Evolutionary conservation across 768 basidiomycete species (phyloP).

Genomic region (Agaricus sinodeliciosus): DNA sequence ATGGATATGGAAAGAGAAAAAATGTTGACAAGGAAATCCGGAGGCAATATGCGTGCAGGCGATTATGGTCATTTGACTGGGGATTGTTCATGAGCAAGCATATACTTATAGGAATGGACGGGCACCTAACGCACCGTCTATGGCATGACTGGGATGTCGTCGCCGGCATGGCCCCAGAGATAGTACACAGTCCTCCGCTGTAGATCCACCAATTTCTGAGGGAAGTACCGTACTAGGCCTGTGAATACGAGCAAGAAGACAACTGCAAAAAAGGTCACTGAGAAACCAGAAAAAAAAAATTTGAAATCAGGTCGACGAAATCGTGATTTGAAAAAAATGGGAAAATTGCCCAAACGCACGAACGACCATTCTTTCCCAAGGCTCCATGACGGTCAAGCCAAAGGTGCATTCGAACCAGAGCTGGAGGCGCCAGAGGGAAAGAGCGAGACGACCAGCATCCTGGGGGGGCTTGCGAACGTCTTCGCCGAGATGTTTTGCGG

Average conservation of each 20-base stretch:
- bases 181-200: constrained; percentile 39
- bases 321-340: neutral
- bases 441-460: neutral
- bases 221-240: constrained; percentile 39
- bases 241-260: constrained; percentile 33
- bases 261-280: constrained; percentile 36
- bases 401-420: constrained; percentile 53
- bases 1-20: no score
- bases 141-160: constrained; percentile 15
- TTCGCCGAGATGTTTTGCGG: constrained; percentile 3
- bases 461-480: constrained; percentile 7
- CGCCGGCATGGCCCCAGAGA: constrained; percentile 41
- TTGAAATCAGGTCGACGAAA: neutral
- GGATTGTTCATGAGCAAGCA: no score
- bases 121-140: no score
- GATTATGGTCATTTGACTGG: no score
- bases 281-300: neutral
- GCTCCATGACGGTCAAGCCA: constrained; percentile 45
- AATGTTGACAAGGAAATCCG: no score
- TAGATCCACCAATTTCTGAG: constrained; percentile 36
- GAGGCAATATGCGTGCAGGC: no score
- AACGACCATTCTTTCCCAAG: constrained; percentile 47
- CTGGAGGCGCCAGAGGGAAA: constrained; percentile 37
- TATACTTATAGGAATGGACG: no score
- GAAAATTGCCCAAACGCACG: constrained; percentile 17